Evolutionary conservation across 768 basidiomycete species (phyloP).

Genomic region (Steccherinum ochraceum): DNA sequence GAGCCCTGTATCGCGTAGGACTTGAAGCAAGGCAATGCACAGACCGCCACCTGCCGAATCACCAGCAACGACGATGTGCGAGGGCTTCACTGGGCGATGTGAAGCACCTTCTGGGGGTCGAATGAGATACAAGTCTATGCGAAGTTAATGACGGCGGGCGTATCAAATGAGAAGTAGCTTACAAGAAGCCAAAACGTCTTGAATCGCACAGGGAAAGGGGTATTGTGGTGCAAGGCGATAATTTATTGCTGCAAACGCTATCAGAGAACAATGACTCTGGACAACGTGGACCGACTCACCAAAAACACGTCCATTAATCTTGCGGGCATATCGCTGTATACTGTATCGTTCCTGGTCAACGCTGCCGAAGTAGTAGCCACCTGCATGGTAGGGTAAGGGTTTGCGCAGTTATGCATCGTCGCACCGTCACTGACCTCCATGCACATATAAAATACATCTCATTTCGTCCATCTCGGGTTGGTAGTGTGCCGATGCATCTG

Average conservation of each 20-base stretch:
- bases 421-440: constrained; percentile 52
- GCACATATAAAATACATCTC: constrained; percentile 77
- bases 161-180: constrained; percentile 15
- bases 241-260: constrained; percentile 50
- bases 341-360: constrained; percentile 73
- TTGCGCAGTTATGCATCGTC: too few species aligned
- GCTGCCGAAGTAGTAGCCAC: constrained; percentile 82
- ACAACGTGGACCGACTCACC: constrained; percentile 30
- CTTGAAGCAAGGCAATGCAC: constrained; percentile 74
- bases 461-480: constrained; percentile 75
- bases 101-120: constrained; percentile 73
- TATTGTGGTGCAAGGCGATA: constrained; percentile 94
- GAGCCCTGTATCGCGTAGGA: constrained; percentile 77
- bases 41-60: constrained; percentile 94
- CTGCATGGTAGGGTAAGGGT: too few species aligned
- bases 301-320: constrained; percentile 88
- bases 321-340: constrained; percentile 82
- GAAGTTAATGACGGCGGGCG: background rate
- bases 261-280: constrained; percentile 5
- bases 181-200: constrained; percentile 89
- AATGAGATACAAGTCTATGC: constrained; percentile 81
- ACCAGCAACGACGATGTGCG: constrained; percentile 79
- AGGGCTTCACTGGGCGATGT: constrained; percentile 76
- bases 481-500: constrained; percentile 27
- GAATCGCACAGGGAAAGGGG: constrained; percentile 90